Evolutionary conservation across 805 yeast genomes (phyloP), one percentile per base, ranked within the genome.

Genomic region (Hanseniaspora clermontiae): DNA sequence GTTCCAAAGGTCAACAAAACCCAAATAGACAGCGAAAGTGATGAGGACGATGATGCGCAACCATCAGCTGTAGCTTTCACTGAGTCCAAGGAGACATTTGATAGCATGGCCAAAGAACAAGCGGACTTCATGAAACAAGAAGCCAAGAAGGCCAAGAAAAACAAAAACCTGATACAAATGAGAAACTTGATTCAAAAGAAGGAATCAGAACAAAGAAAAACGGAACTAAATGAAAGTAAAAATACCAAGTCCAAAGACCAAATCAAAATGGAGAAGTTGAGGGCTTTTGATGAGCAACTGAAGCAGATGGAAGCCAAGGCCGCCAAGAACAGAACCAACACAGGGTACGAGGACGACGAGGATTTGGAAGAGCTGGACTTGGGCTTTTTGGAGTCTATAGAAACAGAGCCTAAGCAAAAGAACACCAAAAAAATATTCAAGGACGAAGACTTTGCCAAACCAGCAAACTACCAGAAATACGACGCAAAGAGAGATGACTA

Each of bases 1-100:
- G 42, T 39, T n/a, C 45, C 55, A 27, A 45, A 55, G 14, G 51
- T 38, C 15, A 38, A 31, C 47, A 52, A 53, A 15, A 59, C 61
- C 54, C 19, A 60, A 57, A 43, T 29, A 19, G 59, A 43, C 12
- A 52, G 24, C n/a, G 59, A 58, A 2, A 51, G 37, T 43, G 59
- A 40, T 51, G 69, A 63, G 47, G 74, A 70, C 51, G 69, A 63
- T 49, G 74, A 70, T 58, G 76, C 71, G 57, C 80, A 75, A 20
- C 79, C 81, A 0, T 81, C 82, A 53, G 80, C 76, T 60, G 79
- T 74, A 50, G 66, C 67, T 10, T 51, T 68, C 49, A 59, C 68
- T 43, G 42, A 64, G 36, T 70, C 70, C 29, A 43, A 45, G 19
- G 32, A 52, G 6, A 42, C n/a, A 1, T 52, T 15, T 34, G 17